Base-by-base conservation (phyloP, 495 filamentous ascomycete species). In the Aspergillus cavernicola region DNA sequence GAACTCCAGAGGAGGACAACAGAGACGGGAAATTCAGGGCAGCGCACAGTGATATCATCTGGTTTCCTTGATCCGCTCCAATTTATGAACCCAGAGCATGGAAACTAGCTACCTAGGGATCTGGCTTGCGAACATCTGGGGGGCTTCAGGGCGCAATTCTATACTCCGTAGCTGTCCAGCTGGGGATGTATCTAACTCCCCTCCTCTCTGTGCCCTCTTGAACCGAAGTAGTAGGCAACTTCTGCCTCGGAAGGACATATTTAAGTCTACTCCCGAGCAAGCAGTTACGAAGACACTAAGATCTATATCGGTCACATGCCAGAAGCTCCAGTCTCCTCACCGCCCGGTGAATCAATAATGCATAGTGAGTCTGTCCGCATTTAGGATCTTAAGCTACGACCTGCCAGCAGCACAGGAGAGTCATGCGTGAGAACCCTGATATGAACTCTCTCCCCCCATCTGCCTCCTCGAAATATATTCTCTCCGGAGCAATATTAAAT, bases 371-470 rank as follows among this genome's bases (percentile, higher is more conserved):
- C 43, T 31, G 24, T 16, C 48, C 48, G 42, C 52, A 41, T 40
- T 18, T 6, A 36, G 44, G 31, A 2, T 22, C 18, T 49, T 50
- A 55, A 48, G 51, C 50, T 47, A 11, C 19, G 23, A 35, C 12
- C 32, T 40, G 38, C 16, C 47, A 22, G 12, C 20, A 7, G 15
- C 26, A 33, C 12, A 10, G 31, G 9, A 18, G 50, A 54, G 52
- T 55, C 60, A 62, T 59, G 60, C 50, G 28, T 43, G 56, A 37
- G 48, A 43, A 13, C 15, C 41, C 36, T 49, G 33, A 49, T 48
- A 32, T 42, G 46, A 51, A 26, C 13, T 29, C 48, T 52, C 37
- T 47, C 41, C 9, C 29, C 53, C 24, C 23, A 28, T 45, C 29
- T 23, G 42, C 46, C 39, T 53, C 52, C 50, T 19, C 33, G 41